phyloP scores from a whole-genome alignment of 139 green algal genomes.

The Dunaliella primolecta region DNA sequence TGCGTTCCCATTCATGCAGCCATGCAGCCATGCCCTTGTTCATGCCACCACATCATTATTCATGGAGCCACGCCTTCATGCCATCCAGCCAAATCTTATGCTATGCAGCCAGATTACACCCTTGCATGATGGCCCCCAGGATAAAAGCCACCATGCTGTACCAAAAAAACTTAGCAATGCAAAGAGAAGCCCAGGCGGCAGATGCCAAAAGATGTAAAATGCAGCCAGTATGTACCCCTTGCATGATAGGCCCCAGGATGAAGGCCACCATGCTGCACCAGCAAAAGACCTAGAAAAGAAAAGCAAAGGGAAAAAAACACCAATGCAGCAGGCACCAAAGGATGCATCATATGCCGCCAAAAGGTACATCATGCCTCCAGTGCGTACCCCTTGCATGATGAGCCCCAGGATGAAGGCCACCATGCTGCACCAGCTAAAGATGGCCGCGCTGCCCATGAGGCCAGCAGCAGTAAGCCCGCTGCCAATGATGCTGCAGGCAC shows the following conservation, averaged over 20 bases:
- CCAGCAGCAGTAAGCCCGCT: conserved; percentile 13
- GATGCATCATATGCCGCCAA: background rate
- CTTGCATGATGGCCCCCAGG: background rate
- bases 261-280: background rate
- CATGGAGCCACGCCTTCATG: too few species aligned
- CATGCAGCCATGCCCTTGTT: too few species aligned
- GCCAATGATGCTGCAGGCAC: conserved; percentile 7
- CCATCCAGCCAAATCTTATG: background rate
- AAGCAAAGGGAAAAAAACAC: too few species aligned
- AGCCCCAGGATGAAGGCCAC: conserved; percentile 14
- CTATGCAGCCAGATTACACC: background rate
- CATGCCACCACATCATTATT: too few species aligned
- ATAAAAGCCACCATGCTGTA: background rate
- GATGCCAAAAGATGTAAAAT: background rate
- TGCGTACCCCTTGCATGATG: conserved; percentile 12
- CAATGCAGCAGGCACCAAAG: too few species aligned
- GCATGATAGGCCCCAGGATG: background rate
- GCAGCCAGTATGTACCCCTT: background rate
- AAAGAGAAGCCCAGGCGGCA: too few species aligned
- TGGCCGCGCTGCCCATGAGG: conserved; percentile 16
- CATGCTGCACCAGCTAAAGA: conserved; percentile 13
- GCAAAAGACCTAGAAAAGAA: too few species aligned
- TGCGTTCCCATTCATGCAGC: too few species aligned
- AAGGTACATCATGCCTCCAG: background rate
- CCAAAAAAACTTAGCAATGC: background rate